phyloP scores from a whole-genome alignment of 805 yeast species.

The Pichia californica region DNA sequence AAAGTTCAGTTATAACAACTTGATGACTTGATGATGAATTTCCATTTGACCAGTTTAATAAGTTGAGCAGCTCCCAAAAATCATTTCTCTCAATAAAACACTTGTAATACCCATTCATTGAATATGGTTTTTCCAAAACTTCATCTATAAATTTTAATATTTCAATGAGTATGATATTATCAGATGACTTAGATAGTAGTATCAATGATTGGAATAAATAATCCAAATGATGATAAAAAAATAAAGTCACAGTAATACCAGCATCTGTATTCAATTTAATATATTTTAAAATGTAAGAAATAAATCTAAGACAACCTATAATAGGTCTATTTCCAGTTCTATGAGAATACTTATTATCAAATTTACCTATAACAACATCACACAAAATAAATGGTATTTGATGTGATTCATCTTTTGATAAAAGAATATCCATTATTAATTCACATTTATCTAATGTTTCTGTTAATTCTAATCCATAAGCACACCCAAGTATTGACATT shows the following conservation, averaged over 20 bases:
- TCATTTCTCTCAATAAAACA: conserved; percentile 9
- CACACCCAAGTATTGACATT: conserved; percentile 12
- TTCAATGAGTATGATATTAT: conserved; percentile 12
- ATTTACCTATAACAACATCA: conserved; percentile 15
- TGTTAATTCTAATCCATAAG: conserved; percentile 8
- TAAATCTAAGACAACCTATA: conserved; percentile 18
- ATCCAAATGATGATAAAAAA: conserved; percentile 15
- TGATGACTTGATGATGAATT: background rate
- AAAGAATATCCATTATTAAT: conserved; percentile 7
- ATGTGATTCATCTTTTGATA: conserved; percentile 9
- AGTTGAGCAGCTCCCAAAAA: conserved; percentile 12
- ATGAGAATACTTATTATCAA: background rate
- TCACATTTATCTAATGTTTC: conserved; percentile 7
- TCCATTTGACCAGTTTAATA: conserved; percentile 5
- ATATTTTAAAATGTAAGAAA: conserved; percentile 13
- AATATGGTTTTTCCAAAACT: conserved; percentile 11
- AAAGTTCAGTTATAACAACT: conserved; percentile 12
- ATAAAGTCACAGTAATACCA: conserved; percentile 13
- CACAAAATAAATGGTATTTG: conserved; percentile 14
- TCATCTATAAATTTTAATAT: conserved; percentile 13
- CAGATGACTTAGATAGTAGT: conserved; percentile 7
- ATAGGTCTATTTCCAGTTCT: conserved; percentile 11
- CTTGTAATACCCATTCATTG: conserved; percentile 9
- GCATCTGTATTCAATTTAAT: conserved; percentile 6
- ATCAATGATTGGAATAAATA: conserved; percentile 14